Percentiles rank a stretch among this genome's conserved stretches.
These are phyloP conservation scores for Effrenium voratum DNA, from an alignment of 73 alveolate species.

Conservation along the genomic window DNA sequence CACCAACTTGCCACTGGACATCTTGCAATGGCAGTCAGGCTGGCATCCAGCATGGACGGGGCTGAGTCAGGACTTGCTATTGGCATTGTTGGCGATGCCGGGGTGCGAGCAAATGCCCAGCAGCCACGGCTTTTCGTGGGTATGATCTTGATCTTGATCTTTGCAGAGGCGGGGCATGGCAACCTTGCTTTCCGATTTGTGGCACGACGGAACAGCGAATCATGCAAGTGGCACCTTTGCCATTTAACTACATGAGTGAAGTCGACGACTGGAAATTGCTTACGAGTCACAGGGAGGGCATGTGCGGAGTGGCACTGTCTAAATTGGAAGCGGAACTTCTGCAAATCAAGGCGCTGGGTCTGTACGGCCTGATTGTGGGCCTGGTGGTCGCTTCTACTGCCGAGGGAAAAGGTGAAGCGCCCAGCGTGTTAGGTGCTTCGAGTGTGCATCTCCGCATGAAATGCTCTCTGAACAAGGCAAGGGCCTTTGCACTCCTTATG, in stretches of 20 bases:
- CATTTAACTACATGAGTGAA: no score
- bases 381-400: slow-evolving; percentile 92
- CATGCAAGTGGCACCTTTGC: no score
- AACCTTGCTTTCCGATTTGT: neutral
- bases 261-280: no score
- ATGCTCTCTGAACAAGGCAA: neutral
- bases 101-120: slow-evolving; percentile 99
- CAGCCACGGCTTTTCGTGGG: slow-evolving; percentile 99
- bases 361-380: slow-evolving; percentile 88
- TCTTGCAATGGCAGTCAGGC: no score
- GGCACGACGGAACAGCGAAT: neutral
- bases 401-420: slow-evolving; percentile 58
- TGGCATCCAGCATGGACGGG: no score
- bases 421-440: neutral
- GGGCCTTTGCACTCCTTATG: slow-evolving; percentile 84
- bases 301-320: neutral
- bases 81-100: slow-evolving; percentile 99
- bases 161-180: slow-evolving; percentile 64
- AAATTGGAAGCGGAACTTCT: neutral
- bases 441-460: neutral
- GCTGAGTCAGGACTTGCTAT: slow-evolving; percentile 97
- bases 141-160: slow-evolving; percentile 95
- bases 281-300: no score
- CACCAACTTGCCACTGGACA: no score
- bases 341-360: slow-evolving; percentile 60